A percentile compares a stretch with the other conserved stretches of the same genome.
Evolutionary conservation across 2,329 filamentous ascomycete species (phyloP).

Genomic region (Coniochaeta hoffmannii): DNA sequence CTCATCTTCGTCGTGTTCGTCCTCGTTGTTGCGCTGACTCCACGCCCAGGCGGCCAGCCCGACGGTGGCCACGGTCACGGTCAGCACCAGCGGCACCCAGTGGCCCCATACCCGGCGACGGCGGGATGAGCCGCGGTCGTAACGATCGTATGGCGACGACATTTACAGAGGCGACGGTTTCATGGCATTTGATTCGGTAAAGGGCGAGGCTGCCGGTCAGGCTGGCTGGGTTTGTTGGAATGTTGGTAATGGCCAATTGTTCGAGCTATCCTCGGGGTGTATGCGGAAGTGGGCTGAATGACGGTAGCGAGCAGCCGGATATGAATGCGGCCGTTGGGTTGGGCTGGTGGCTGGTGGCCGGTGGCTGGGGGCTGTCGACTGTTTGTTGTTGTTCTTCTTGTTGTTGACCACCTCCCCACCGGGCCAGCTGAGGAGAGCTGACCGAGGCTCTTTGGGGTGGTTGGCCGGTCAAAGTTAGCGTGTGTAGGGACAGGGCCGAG

Average conservation of each 20-base stretch:
- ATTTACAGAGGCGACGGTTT: constrained; percentile 34
- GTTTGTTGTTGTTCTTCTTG: neutral
- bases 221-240: neutral
- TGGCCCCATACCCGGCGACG: constrained; percentile 64
- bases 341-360: neutral
- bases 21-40: constrained; percentile 75
- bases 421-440: neutral
- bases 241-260: neutral
- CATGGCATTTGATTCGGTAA: constrained; percentile 24
- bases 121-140: constrained; percentile 48
- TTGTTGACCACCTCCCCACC: constrained; percentile 3
- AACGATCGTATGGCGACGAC: constrained; percentile 56
- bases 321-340: neutral
- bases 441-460: constrained; percentile 6
- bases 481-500: neutral
- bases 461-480: constrained; percentile 9
- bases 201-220: neutral
- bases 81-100: constrained; percentile 84
- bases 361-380: neutral
- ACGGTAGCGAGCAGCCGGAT: neutral
- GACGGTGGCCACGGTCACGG: constrained; percentile 78
- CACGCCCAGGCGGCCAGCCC: constrained; percentile 88
- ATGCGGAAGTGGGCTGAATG: neutral
- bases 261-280: neutral
- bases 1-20: constrained; percentile 57